phyloP scores from a whole-genome alignment of 148 eudicot genomes.

The Oxyria digyna region DNA sequence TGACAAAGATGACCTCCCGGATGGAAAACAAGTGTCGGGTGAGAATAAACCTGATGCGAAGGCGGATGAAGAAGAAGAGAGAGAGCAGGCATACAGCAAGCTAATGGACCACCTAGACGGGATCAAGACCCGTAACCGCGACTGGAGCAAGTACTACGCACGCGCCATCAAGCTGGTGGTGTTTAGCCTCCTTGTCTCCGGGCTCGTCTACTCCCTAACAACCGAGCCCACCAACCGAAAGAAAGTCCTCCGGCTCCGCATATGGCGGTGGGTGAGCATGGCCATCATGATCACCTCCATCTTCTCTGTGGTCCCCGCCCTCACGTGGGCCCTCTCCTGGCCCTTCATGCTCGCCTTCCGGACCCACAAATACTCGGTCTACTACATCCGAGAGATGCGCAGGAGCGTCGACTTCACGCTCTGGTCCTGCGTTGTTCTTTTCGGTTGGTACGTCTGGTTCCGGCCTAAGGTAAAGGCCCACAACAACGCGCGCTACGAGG shows the following conservation, averaged over 20 bases:
- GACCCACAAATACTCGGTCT: not conserved
- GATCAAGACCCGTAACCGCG: not conserved
- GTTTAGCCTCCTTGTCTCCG: not conserved
- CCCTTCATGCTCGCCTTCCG: not conserved
- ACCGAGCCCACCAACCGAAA: not conserved
- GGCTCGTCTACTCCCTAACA: not conserved
- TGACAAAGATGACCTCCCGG: too few relatives aligned
- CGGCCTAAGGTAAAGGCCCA: not conserved
- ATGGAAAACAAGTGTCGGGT: too few relatives aligned
- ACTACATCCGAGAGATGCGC: not conserved
- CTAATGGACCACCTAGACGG: not conserved
- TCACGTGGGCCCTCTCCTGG: not conserved
- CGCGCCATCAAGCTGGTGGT: not conserved
- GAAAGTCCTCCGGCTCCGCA: not conserved
- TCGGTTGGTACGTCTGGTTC: conserved; percentile 7
- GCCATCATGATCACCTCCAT: not conserved
- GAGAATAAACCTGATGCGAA: too few relatives aligned
- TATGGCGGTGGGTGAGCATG: conserved; percentile 6
- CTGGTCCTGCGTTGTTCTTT: not conserved
- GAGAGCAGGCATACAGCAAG: not conserved
- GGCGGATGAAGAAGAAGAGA: not conserved
- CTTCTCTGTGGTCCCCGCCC: not conserved
- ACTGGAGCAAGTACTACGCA: not conserved
- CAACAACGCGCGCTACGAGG: not conserved
- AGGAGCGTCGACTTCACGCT: conserved; percentile 1